Evolutionary conservation across 2,329 filamentous ascomycete genomes (phyloP), one percentile per base, ranked within the genome.

Genomic region (Arthrobotrys pseudoclavata): DNA sequence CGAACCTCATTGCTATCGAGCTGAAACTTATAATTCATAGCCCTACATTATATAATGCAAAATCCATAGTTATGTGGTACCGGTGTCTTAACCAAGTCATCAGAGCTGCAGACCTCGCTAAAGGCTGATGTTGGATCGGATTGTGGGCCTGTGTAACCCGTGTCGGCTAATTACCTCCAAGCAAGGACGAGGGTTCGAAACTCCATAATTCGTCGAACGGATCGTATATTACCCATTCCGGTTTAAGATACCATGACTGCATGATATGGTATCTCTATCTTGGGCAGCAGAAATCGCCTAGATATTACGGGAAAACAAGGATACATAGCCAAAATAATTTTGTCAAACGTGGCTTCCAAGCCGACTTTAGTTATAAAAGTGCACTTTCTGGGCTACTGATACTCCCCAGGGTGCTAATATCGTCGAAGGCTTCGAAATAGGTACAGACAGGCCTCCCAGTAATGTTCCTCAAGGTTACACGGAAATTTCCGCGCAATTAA

Each of bases 101-200:
- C 20, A 60, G 20, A n/a, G 4, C 1, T 40, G 4, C 2, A 42
- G 20, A n/a, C 2, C 13, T 60, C 55, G 55, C 55, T 60, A 24
- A 40, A 5, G 12, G 18, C 20, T 42, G 10, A 31, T 13, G 18
- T 42, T 42, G 12, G 13, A 60, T 42, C 55, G 55, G 55, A 40
- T 60, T 60, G 55, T 60, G 55, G 55, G 55, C 55, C 55, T 60
- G 55, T 60, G 55, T 60, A 60, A 60, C 55, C 55, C 55, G 55
- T 60, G 18, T 60, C 55, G 55, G 55, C 55, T 60, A 60, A 60
- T 40, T 42, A 42, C 10, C 10, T 40, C 4, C 3, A 40, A 26
- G 20, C 34, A 60, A 18, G 3, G 55, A 26, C 55, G 26, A 12
- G 55, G 55, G 42, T 60, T 42, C 12, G 5, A 22, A 26, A 9